Base-by-base conservation (phyloP, 352 stramenopile genomes). In the Globisporangium sylvaticum region DNA sequence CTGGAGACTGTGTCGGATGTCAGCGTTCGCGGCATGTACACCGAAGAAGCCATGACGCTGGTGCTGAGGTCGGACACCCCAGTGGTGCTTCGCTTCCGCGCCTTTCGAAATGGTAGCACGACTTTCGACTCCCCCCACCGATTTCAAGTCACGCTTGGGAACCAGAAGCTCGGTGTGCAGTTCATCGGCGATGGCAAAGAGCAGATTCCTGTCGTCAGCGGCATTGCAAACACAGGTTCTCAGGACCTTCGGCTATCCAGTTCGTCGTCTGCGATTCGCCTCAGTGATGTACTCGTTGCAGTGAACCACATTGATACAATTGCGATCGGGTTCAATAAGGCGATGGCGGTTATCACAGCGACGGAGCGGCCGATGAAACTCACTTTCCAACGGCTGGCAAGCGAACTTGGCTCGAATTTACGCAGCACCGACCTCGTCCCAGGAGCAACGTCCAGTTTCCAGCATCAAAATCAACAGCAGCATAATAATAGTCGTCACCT, bases 251-350 rank as follows among this genome's bases (percentile, higher is more conserved):
- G 52, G 1, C 22, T 34, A 18, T 22, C 39, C 15, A 39, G 60
- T 39, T 18, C 61, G 14, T 14, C 58, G 18, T 34, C 54, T 55
- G 66, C 66, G 0, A 54, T 81, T 55, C 75, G 58, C 7, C 58
- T 80, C 2, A 80, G 83, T 1, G 81, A 91, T 32, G 66, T 89
- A 31, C 73, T 90, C 18, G 73, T 85, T 14, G 80, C 74, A 34
- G 80, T 89, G 10, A 88, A 92, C 46, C 77, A 74, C 24, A 71
- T 80, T 24, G 79, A 84, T n/a, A 62, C 80, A 25, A 64, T 88
- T 22, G 61, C 76, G 5, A 65, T 74, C 56, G 78, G 81, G n/a
- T 69, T 91, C 0, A 64, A 64, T 3, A 46, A 68, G 9, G 72
- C 78, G 20, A 78, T 79, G 55, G 73, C 78, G 48, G 73, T 81